phyloP scores from a whole-genome alignment of 108 stramenopile genomes.

The Pelagomonas calceolata region DNA sequence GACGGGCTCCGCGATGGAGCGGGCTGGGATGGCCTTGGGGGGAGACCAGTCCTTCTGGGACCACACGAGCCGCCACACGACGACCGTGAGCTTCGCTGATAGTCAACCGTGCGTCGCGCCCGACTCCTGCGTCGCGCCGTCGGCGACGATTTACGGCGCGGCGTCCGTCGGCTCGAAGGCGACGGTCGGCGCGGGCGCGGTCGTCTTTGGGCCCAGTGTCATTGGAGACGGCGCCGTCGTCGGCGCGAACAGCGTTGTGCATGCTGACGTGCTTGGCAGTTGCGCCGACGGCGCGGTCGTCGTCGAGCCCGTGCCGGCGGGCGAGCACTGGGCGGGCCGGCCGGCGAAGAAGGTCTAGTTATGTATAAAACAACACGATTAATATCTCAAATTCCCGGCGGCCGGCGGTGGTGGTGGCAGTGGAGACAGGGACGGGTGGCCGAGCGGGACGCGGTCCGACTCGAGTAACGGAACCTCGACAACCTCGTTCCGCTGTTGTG shows the following conservation, averaged over 20 bases:
- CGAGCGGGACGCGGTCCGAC: no score
- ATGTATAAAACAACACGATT: no score
- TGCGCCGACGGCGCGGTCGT: constrained; percentile 71
- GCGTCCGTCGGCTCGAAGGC: constrained; percentile 67
- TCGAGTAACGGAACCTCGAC: no score
- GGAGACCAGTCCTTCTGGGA: background rate
- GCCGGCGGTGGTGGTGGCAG: no score
- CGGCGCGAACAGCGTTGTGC: constrained; percentile 69
- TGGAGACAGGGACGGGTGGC: no score
- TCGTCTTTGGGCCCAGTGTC: constrained; percentile 75
- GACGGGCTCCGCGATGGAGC: background rate
- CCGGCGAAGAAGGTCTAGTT: constrained; percentile 47
- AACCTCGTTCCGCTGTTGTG: no score
- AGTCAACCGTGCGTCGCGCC: background rate
- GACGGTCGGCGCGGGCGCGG: constrained; percentile 73
- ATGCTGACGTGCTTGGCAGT: constrained; percentile 73
- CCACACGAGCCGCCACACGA: background rate
- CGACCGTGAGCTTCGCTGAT: background rate
- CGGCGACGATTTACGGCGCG: background rate
- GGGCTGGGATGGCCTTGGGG: background rate
- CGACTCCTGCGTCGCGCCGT: background rate
- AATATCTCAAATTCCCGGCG: no score
- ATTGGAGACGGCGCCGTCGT: constrained; percentile 79
- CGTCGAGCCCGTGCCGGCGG: constrained; percentile 59
- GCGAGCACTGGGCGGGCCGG: constrained; percentile 77